Evolutionary conservation across 139 green algal species (phyloP), one percentile per base, ranked within the genome.

Genomic region (Coelastrella sp.): DNA sequence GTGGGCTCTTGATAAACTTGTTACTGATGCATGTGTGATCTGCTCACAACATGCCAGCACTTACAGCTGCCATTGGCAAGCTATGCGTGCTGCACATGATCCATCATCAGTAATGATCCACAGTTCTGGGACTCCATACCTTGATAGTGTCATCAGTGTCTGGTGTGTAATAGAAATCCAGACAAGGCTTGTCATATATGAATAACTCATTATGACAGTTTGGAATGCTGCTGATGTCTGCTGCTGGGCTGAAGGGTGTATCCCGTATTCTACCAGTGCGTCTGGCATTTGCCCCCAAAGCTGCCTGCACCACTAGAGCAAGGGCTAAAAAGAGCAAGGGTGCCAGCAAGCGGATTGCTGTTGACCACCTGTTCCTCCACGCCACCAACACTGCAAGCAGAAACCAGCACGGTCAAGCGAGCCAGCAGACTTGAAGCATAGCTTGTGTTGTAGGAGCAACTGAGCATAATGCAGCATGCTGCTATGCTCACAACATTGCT

Each of bases 321-420:
- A 99, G 93, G n/a, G 98, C 89, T 85, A 99, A 93, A 92, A 99
- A 98, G 70, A 99, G 93, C 85, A 97, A 94, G 4, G 98, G 94
- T 0, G 97, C 94, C 4, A 93, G 81, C 25, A 97, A 70, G 14
- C 98, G 94, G 10, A 99, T 90, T 0, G 94, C 12, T 0, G 96
- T 99, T 7, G 97, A 90, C 0, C 92, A 89, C 24, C 92, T 79
- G 92, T 97, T 99, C 25, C 97, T 92, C 92, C 93, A 97, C 19
- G 95, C 93, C 12, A 96, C 91, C 70, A 96, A 80, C 19, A 74
- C 93, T 95, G 91, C 76, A 84, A 11, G 60, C 78, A 83, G 35
- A 81, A 58, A 14, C 25, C 10, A 59, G 58, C 15, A 0, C 22
- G 22, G 22, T 78, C 72, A 78, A 70, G 35, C 35, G 1, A 49